phyloP scores from a whole-genome alignment of 495 filamentous ascomycete species.

The Cercophora samala region DNA sequence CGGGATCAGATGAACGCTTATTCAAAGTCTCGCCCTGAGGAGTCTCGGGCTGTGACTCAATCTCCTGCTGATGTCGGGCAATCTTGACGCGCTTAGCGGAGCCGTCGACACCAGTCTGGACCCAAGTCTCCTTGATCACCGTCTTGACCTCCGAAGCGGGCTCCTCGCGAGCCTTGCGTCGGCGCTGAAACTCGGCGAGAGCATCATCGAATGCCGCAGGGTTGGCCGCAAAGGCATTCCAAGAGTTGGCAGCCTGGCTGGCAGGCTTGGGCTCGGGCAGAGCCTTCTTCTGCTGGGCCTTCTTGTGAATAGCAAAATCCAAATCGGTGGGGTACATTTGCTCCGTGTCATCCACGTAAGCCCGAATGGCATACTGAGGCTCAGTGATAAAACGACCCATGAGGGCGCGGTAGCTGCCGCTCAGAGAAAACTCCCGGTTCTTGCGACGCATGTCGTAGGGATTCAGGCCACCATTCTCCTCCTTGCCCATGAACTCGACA shows the following conservation, averaged over 20 bases:
- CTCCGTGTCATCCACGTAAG: slow-evolving; percentile 67
- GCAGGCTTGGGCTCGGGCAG: slow-evolving; percentile 9
- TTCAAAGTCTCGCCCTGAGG: background rate
- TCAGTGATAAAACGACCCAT: slow-evolving; percentile 61
- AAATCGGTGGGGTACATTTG: slow-evolving; percentile 82
- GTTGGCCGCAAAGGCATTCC: slow-evolving; percentile 29
- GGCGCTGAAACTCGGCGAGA: slow-evolving; percentile 23
- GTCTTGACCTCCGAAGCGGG: slow-evolving; percentile 11
- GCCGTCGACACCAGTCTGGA: slow-evolving; percentile 31
- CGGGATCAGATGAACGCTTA: background rate
- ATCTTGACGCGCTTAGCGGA: slow-evolving; percentile 43
- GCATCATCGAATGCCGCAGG: slow-evolving; percentile 23
- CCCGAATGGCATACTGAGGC: slow-evolving; percentile 60
- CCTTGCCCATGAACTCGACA: slow-evolving; percentile 72
- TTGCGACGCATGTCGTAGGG: slow-evolving; percentile 82
- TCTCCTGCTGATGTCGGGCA: slow-evolving; percentile 30
- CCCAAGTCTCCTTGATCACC: slow-evolving; percentile 31
- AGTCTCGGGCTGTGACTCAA: slow-evolving; percentile 1
- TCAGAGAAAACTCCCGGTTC: slow-evolving; percentile 84
- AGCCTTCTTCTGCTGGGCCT: slow-evolving; percentile 15
- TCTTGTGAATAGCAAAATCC: slow-evolving; percentile 36
- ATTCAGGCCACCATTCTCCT: slow-evolving; percentile 71
- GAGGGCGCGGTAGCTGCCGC: slow-evolving; percentile 80
- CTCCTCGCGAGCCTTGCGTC: slow-evolving; percentile 32
- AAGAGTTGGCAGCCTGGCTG: slow-evolving; percentile 10